A percentile compares a stretch with the other conserved stretches of the same genome.
Evolutionary conservation across 192 early-diverging fungal species (phyloP).

Genomic region (Coemansia sp.): DNA sequence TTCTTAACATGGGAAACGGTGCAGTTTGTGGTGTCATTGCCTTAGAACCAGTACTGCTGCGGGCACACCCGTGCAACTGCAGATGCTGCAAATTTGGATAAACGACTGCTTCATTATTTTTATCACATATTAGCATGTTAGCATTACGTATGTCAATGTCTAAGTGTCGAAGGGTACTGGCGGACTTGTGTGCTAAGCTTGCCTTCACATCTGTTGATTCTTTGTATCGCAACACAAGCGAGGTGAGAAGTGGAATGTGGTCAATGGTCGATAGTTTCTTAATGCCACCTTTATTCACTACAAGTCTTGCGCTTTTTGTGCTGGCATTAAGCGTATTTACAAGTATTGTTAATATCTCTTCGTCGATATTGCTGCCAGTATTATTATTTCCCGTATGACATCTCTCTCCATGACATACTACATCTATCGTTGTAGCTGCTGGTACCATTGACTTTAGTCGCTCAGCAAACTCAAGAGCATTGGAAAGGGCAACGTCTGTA

Average conservation of each 20-base stretch:
- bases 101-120: not conserved
- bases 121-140: not conserved
- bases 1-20: not conserved
- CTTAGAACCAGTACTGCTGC: not conserved
- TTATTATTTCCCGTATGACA: not conserved
- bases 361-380: not conserved
- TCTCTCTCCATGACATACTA: not conserved
- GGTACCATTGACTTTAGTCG: not conserved
- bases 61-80: not conserved
- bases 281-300: not conserved
- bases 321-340: not conserved
- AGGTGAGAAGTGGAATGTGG: not conserved
- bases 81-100: conserved; percentile 11
- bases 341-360: not conserved
- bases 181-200: not conserved
- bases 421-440: not conserved
- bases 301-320: not conserved
- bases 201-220: not conserved
- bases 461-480: not conserved
- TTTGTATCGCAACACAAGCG: not conserved
- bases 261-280: not conserved
- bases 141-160: not conserved
- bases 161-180: not conserved
- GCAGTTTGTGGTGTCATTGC: not conserved
- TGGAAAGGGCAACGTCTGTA: not conserved